phyloP scores from a whole-genome alignment of 2,329 filamentous ascomycete genomes.

The Microcyclospora tardicrescens region DNA sequence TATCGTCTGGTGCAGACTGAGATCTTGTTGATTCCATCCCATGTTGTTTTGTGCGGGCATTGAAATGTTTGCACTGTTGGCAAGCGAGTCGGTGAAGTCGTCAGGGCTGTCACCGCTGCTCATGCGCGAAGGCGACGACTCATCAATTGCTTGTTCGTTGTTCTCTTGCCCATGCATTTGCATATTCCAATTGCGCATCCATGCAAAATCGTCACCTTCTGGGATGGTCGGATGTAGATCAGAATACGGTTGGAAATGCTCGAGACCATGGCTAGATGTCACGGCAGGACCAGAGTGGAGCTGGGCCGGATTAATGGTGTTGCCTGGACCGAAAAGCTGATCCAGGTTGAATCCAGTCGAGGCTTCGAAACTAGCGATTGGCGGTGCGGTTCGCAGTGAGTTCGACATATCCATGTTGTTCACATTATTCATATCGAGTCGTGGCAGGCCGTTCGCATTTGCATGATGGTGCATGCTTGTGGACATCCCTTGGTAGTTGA shows the following conservation, averaged over 20 bases:
- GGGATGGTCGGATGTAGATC: conserved; percentile 40
- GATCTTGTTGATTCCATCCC: conserved; percentile 53
- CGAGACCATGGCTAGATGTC: conserved; percentile 32
- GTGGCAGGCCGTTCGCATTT: conserved; percentile 56
- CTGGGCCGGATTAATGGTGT: conserved; percentile 52
- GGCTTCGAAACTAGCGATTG: conserved; percentile 49
- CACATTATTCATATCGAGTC: conserved; percentile 67
- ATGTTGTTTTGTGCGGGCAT: conserved; percentile 9
- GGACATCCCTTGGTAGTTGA: conserved; percentile 63
- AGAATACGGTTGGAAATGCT: conserved; percentile 20
- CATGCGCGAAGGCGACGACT: conserved; percentile 89
- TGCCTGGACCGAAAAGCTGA: conserved; percentile 52
- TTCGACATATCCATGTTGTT: conserved; percentile 46
- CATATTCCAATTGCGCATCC: conserved; percentile 71
- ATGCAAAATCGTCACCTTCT: conserved; percentile 69
- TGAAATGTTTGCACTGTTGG: conserved; percentile 47
- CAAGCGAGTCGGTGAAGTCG: conserved; percentile 74
- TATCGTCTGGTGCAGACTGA: conserved; percentile 52
- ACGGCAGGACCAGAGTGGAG: conserved; percentile 42
- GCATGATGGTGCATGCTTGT: conserved; percentile 53
- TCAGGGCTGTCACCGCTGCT: conserved; percentile 92
- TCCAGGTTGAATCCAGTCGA: conserved; percentile 54
- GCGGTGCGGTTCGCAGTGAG: conserved; percentile 67
- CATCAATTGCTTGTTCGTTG: conserved; percentile 74
- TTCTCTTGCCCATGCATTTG: conserved; percentile 48